Conservation (phyloP, 2,329 filamentous ascomycete species). For the Alternaria ethzedia region DNA sequence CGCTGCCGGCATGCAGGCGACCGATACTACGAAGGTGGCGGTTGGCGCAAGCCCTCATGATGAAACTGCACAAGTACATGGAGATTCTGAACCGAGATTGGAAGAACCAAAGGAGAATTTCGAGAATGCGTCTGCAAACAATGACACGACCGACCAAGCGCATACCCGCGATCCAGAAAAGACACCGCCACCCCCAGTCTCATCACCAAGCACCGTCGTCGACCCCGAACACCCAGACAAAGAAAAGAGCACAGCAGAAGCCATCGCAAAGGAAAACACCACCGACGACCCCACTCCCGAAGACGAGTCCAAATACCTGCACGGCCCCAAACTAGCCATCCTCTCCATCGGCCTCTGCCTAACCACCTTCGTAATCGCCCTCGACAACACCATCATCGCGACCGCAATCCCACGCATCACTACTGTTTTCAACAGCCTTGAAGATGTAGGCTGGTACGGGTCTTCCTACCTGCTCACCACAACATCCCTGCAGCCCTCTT, state of each 20-base stretch:
- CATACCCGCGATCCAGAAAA: not conserved
- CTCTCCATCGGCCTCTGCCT: constrained; percentile 44
- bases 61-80: not conserved
- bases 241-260: not conserved
- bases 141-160: not conserved
- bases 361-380: constrained; percentile 46
- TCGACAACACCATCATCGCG: constrained; percentile 51
- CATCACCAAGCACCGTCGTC: not conserved
- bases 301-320: constrained; percentile 47
- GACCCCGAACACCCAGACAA: not conserved
- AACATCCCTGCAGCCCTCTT: constrained; percentile 53
- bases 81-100: not conserved
- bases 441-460: constrained; percentile 53
- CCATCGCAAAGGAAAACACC: not conserved
- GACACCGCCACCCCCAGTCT: not conserved
- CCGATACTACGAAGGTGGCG: not conserved
- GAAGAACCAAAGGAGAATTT: not conserved
- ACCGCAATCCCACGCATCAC: constrained; percentile 52
- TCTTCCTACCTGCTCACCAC: constrained; percentile 55
- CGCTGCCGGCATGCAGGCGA: constrained; percentile 9
- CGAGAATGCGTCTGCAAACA: not conserved
- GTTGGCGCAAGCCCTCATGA: not conserved
- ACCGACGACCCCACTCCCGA: constrained; percentile 21
- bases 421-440: constrained; percentile 48
- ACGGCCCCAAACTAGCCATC: constrained; percentile 42